Percentiles rank a stretch among this genome's conserved stretches.
Conservation (phyloP, 306 rosid genomes). For the Trichosanthes truncata region DNA sequence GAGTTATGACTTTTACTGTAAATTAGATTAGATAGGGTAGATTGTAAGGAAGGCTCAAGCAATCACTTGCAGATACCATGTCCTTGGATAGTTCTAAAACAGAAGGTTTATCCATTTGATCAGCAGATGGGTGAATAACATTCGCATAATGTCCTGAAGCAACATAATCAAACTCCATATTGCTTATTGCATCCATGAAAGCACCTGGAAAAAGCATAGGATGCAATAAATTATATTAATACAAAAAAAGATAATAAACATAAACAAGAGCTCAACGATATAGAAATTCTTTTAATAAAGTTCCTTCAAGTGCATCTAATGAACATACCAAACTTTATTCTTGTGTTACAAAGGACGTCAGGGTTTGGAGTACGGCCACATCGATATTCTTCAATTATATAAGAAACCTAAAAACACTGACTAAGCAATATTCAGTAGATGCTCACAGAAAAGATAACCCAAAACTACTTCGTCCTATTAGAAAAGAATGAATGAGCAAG, state of each 20-base stretch:
- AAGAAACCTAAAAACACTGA: slow-evolving; percentile 52
- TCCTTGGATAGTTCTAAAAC: slow-evolving; percentile 68
- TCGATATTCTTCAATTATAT: slow-evolving; percentile 74
- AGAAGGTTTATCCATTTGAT: slow-evolving; percentile 36
- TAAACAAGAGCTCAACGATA: neutral
- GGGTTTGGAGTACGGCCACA: slow-evolving; percentile 96
- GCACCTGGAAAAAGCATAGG: slow-evolving; percentile 46
- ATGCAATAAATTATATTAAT: neutral
- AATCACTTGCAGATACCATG: slow-evolving; percentile 37
- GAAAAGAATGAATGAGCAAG: slow-evolving; percentile 1
- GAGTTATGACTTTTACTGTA: neutral
- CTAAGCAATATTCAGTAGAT: slow-evolving; percentile 8
- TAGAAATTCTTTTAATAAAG: neutral
- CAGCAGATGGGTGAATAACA: slow-evolving; percentile 48
- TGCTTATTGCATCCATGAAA: slow-evolving; percentile 75
- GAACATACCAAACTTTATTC: slow-evolving; percentile 82
- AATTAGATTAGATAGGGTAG: neutral
- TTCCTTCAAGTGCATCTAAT: slow-evolving; percentile 5
- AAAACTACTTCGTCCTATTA: neutral
- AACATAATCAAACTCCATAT: slow-evolving; percentile 74
- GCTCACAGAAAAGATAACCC: neutral
- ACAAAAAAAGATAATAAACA: neutral
- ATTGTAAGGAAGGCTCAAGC: neutral
- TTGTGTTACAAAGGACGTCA: slow-evolving; percentile 87
- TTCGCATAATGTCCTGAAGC: slow-evolving; percentile 96